These are phyloP conservation scores for Hericium rajendrae DNA, from an alignment of 768 basidiomycete species.

Conservation along the genomic window DNA sequence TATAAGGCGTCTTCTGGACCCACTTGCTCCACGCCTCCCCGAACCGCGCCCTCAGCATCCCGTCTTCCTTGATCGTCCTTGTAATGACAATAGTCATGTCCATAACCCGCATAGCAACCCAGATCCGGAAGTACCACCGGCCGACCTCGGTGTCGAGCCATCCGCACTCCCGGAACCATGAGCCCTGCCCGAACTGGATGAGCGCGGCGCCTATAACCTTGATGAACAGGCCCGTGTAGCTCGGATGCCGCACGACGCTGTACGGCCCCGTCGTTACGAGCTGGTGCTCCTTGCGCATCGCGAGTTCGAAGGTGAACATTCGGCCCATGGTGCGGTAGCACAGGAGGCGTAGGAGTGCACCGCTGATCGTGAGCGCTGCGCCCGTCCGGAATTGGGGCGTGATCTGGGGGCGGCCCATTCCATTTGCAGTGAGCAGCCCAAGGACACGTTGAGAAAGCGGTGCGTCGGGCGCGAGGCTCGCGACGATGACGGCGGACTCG, in stretches of 20 bases:
- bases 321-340: slow-evolving; percentile 20
- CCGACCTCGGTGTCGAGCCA: slow-evolving; percentile 8
- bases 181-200: slow-evolving; percentile 3
- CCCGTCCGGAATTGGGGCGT: slow-evolving; percentile 12
- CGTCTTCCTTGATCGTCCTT: background rate
- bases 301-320: slow-evolving; percentile 21
- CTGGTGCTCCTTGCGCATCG: slow-evolving; percentile 16
- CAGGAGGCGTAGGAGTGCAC: slow-evolving; percentile 5
- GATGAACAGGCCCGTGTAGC: slow-evolving; percentile 13
- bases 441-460: no score
- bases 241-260: slow-evolving; percentile 21
- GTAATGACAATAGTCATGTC: background rate
- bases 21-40: background rate
- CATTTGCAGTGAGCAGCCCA: no score
- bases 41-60: background rate
- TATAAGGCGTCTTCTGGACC: background rate
- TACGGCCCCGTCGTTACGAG: slow-evolving; percentile 22
- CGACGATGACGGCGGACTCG: no score
- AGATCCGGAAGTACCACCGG: background rate
- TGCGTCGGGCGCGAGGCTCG: no score
- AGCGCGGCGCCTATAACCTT: slow-evolving; percentile 6
- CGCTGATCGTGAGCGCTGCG: slow-evolving; percentile 5
- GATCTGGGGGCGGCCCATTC: background rate
- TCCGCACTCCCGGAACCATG: slow-evolving; percentile 13
- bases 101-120: background rate